phyloP scores from a whole-genome alignment of 257 asterid species.

The Linderniella brevidens region DNA sequence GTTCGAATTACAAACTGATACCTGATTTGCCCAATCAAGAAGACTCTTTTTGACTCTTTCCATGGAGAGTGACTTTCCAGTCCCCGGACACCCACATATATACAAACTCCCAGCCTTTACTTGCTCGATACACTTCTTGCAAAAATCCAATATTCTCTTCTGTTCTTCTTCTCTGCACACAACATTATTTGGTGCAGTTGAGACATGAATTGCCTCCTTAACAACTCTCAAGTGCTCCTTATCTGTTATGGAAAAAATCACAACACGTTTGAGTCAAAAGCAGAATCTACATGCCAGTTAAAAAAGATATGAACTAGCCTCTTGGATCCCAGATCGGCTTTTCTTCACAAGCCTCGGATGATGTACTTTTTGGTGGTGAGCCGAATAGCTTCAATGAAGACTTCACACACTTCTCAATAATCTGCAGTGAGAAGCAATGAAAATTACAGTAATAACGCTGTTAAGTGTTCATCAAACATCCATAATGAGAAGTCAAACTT shows the following conservation, averaged over 20 bases:
- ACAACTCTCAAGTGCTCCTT: constrained; percentile 47
- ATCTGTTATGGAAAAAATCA: constrained; percentile 22
- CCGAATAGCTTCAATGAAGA: constrained; percentile 15
- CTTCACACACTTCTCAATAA: constrained; percentile 19
- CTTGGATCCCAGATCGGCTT: constrained; percentile 58
- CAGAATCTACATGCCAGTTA: not conserved
- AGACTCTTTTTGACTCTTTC: constrained; percentile 48
- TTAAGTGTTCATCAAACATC: not conserved
- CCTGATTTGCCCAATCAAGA: constrained; percentile 69
- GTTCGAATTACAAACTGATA: constrained; percentile 8
- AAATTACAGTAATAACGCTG: constrained; percentile 4
- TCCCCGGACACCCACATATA: constrained; percentile 91
- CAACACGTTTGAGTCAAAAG: not conserved
- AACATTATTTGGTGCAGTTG: constrained; percentile 42
- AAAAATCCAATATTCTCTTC: constrained; percentile 49
- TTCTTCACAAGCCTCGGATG: constrained; percentile 21
- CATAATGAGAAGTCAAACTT: not conserved
- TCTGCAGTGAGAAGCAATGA: constrained; percentile 14
- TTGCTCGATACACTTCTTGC: constrained; percentile 51
- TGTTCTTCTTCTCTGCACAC: constrained; percentile 72
- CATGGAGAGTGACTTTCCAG: constrained; percentile 80
- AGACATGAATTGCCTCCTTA: constrained; percentile 75
- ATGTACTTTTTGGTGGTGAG: constrained; percentile 31
- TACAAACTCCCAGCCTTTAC: constrained; percentile 80
- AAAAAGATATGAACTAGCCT: constrained; percentile 20